These are phyloP conservation scores for Didymella pomorum DNA, from an alignment of 2,329 filamentous ascomycete species.

Conservation along the genomic window DNA sequence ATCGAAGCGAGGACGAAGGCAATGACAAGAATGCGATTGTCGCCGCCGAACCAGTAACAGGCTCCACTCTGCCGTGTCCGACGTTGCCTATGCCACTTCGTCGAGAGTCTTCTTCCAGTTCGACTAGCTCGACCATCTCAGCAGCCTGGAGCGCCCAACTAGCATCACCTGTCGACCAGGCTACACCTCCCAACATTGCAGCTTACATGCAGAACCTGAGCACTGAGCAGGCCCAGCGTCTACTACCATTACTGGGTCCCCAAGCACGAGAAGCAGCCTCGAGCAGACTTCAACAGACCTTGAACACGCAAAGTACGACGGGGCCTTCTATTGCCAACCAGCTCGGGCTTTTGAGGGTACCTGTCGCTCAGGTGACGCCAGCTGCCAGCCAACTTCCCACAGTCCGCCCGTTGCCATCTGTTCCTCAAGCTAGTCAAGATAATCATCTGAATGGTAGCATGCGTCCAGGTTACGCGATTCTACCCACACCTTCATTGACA, in stretches of 20 bases:
- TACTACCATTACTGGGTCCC: conserved; percentile 18
- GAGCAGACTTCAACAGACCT: neutral
- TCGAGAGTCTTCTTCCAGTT: neutral
- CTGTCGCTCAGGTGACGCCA: neutral
- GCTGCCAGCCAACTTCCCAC: neutral
- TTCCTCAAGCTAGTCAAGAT: neutral
- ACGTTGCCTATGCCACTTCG: conserved; percentile 3
- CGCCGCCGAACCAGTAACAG: neutral
- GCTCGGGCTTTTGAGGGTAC: neutral
- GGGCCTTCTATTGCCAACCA: neutral
- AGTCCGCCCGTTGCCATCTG: neutral
- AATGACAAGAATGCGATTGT: neutral
- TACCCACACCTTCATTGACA: neutral
- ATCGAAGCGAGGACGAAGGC: neutral
- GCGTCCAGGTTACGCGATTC: neutral
- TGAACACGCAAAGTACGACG: neutral
- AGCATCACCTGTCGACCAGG: neutral
- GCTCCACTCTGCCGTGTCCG: conserved; percentile 3
- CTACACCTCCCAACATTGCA: conserved; percentile 10
- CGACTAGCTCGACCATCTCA: neutral
- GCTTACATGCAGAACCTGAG: conserved; percentile 24
- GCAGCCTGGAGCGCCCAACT: neutral
- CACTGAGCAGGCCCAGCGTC: conserved; percentile 14
- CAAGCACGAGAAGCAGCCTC: conserved; percentile 13
- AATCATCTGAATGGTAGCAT: neutral